Evolutionary conservation across 768 basidiomycete species (phyloP).

Genomic region (Suillus paluster): DNA sequence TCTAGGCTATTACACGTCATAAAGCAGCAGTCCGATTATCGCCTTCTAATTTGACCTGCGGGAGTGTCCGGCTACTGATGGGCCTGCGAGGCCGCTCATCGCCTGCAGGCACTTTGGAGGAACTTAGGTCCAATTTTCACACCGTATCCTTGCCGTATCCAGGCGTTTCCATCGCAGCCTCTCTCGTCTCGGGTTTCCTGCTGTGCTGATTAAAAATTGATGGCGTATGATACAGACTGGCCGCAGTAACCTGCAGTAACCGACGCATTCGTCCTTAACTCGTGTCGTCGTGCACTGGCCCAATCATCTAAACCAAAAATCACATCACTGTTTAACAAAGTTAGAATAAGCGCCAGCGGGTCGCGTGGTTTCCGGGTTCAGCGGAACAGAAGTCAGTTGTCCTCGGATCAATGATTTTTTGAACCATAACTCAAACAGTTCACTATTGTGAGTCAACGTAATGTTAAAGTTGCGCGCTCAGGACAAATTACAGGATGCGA

Average conservation of each 20-base stretch:
- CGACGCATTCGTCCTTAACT: constrained; percentile 23
- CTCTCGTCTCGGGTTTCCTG: constrained; percentile 15
- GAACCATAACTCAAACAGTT: constrained; percentile 7
- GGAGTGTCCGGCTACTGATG: constrained; percentile 5
- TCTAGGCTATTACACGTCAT: constrained; percentile 11
- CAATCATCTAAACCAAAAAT: constrained; percentile 7
- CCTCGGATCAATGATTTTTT: constrained; percentile 35
- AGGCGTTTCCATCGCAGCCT: constrained; percentile 16
- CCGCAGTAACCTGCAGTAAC: constrained; percentile 17
- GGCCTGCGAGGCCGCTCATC: constrained; percentile 9
- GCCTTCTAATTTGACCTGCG: constrained; percentile 8
- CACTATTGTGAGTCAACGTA: background rate
- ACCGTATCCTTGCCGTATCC: constrained; percentile 24
- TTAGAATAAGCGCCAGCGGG: background rate
- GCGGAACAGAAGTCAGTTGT: constrained; percentile 26
- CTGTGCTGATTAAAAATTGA: constrained; percentile 39
- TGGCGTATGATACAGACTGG: constrained; percentile 13
- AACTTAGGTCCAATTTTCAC: constrained; percentile 22
- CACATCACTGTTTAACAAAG: background rate
- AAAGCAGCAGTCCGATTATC: constrained; percentile 9
- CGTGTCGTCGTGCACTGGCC: too few species aligned
- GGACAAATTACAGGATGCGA: background rate
- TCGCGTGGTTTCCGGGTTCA: constrained; percentile 24
- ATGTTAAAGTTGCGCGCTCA: background rate
- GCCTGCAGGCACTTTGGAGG: constrained; percentile 5